Base-by-base conservation (phyloP, 306 rosid species). In the Oemleria cerasiformis region DNA sequence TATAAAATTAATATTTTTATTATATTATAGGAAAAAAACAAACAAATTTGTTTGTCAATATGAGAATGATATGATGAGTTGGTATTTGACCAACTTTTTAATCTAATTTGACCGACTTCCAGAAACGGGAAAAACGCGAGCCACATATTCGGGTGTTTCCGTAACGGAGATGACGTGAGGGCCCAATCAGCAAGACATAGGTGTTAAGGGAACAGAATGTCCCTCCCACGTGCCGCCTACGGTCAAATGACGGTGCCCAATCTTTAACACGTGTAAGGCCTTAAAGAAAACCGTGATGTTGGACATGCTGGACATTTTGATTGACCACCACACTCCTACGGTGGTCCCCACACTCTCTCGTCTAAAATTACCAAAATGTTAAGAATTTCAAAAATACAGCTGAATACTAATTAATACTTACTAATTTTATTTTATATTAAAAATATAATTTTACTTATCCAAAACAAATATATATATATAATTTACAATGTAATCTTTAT, bases 201-300 rank as follows among this genome's bases (percentile, higher is more conserved):
- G 86, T 84, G 86, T 78, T 87, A 59, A 57, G 66, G 72, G 68
- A 78, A 81, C 77, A 67, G 74, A 39, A 20, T 43, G 23, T 16
- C 55, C 0, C 44, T 61, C 83, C 70, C 86, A 90, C 91, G 91
- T 85, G 91, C 87, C 70, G 39, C 11, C 23, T 74, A 1, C 75
- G 83, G 98, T 92, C 98, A 88, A 84, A 81, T 61, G 91, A 62
- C 96, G 90, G 95, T 92, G 96, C 88, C 92, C 65, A 70, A 56
- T 72, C 23, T 69, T 2, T 25, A 72, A 76, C 86, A 92, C 94
- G 92, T 83, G 92, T 81, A 77, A 43, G 65, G 23, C 61, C 9
- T 58, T 30, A 43, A 20, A 70, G 25, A 40, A 9, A 78, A 77
- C 82, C 78, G 78, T 25, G 51, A 62, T 59, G 12, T 80, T 73